These are phyloP conservation scores for Blumeria graminis DNA, from an alignment of 2,329 filamentous ascomycete species.

Conservation along the genomic window DNA sequence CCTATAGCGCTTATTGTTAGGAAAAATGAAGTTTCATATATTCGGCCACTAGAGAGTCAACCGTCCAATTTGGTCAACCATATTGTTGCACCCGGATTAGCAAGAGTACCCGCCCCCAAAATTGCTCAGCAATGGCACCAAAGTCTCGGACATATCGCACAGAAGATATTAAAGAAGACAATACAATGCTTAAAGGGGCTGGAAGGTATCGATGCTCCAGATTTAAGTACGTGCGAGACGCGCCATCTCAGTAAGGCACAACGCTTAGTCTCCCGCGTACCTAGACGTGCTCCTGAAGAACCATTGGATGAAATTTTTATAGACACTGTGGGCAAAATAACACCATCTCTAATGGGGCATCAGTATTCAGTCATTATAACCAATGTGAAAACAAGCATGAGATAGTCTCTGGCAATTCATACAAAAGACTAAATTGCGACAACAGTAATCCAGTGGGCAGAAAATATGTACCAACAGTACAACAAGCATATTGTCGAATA, in stretches of 20 bases:
- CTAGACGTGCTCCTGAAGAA: neutral
- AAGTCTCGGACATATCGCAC: neutral
- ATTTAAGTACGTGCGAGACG: neutral
- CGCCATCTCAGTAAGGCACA: neutral
- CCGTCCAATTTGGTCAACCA: too few species aligned
- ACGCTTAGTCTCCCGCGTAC: neutral
- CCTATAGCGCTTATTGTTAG: too few species aligned
- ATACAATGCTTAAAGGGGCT: neutral
- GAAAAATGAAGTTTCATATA: too few species aligned
- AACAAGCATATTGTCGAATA: too few species aligned
- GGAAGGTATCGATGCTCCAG: neutral
- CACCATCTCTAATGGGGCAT: neutral
- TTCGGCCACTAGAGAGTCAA: too few species aligned
- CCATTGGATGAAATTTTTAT: neutral
- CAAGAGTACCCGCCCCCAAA: neutral
- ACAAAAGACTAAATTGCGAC: neutral
- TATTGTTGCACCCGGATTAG: neutral
- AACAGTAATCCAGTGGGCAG: too few species aligned
- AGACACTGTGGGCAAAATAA: neutral
- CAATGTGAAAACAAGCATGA: neutral
- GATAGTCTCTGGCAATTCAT: neutral
- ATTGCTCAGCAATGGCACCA: neutral
- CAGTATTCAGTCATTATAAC: neutral
- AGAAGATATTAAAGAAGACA: neutral
- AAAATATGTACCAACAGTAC: too few species aligned